Evolutionary conservation across 345 rosid species (phyloP), one percentile per base, ranked within the genome.

Genomic region (Eucalyptus brandiana): DNA sequence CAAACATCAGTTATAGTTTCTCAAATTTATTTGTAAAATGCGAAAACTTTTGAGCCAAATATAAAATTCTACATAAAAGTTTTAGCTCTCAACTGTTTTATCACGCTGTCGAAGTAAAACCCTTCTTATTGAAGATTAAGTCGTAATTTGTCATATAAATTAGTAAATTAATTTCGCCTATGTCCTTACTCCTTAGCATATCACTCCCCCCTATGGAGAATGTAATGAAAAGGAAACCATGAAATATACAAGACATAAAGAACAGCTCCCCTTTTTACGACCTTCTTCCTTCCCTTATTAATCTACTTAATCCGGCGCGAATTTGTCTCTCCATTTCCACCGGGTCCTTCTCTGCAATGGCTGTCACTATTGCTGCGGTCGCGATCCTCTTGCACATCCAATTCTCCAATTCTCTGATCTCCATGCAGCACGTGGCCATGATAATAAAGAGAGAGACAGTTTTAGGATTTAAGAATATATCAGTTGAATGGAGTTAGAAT

Each of bases 51-150:
- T 0, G 0, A 37, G 81, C 8, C 15, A 37, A 72, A 72, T 19
- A 72, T 72, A 21, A 69, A 72, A 72, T 37, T 6, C 7, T 19
- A 23, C 15, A 10, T 18, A 18, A 72, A 72, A 37, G 15, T 72
- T 72, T 19, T 1, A 32, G 6, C 9, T 2, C 40, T 65, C 40
- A 65, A 7, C 76, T 1, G 1, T 7, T 30, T 65, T 65, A 65
- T 2, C 11, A 7, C 1, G 0, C 5, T 8, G 11, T 2, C 11
- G 0, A 58, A 26, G 67, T 26, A 26, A 26, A 26, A 58, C 14
- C 67, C n/a, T 58, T 5, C n/a, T 26, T 58, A 26, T 2, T 6
- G 15, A 58, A 58, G 67, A 58, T 58, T 58, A 26, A 58, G 67
- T 28, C n/a, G 4, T 28, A 58, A 26, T 26, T 58, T 0, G 0